Evolutionary conservation across 2,329 filamentous ascomycete genomes (phyloP).

Genomic region (Bipolaris zeicola): DNA sequence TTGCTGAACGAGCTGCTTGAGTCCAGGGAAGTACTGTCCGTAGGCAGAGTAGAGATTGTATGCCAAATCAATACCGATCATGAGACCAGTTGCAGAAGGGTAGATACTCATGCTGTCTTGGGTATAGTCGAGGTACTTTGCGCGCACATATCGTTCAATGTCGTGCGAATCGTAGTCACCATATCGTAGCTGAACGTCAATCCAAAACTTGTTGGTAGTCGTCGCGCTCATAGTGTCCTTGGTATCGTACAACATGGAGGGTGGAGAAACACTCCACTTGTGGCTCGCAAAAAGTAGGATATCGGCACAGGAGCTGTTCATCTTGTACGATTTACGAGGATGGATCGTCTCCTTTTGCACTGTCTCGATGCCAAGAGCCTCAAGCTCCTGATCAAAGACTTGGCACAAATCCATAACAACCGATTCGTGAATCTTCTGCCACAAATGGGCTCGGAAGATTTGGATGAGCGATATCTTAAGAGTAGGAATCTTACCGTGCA

Average conservation of each 20-base stretch:
- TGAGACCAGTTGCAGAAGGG: constrained; percentile 91
- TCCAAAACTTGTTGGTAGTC: constrained; percentile 98
- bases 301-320: constrained; percentile 99
- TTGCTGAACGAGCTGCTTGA: constrained; percentile 94
- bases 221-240: constrained; percentile 94
- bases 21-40: constrained; percentile 96
- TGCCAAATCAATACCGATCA: constrained; percentile 96
- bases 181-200: constrained; percentile 95
- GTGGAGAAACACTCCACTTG: constrained; percentile 97
- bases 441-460: constrained; percentile 98
- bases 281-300: constrained; percentile 96
- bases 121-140: constrained; percentile 98
- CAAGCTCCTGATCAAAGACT: constrained; percentile 96
- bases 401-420: constrained; percentile 99
- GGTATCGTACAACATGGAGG: constrained; percentile 91
- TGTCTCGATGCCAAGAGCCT: constrained; percentile 93
- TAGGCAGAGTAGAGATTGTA: constrained; percentile 99
- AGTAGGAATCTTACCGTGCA: constrained; percentile 98
- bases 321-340: constrained; percentile 99
- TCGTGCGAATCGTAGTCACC: constrained; percentile 99
- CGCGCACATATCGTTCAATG: constrained; percentile 95
- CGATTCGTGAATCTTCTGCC: constrained; percentile 99
- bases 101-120: constrained; percentile 99
- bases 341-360: constrained; percentile 99
- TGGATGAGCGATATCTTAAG: constrained; percentile 98